Base-by-base conservation (phyloP, 768 basidiomycete genomes). In the Porphyrellus cyaneotinctus region DNA sequence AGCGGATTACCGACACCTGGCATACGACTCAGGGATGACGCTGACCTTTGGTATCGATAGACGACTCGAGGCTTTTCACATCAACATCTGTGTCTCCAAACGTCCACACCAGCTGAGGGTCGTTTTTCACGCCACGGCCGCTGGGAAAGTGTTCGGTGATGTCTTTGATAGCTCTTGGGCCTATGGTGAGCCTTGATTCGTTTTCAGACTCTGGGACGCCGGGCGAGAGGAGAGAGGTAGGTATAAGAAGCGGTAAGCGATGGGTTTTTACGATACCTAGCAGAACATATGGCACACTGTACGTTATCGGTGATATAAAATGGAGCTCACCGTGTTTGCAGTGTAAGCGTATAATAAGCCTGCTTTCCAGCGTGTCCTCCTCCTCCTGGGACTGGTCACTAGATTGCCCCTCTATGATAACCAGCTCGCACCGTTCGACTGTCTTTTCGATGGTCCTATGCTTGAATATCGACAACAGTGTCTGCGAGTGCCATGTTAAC, bases 191-290 rank as follows among this genome's bases (percentile, higher is more conserved):
- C 22, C 75, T 78, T 20, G 88, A 88, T 70, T 87, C 82, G 37
- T 76, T 75, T 2, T 70, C 59, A 11, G 74, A 64, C 46, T 85
- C 81, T 4, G 84, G 82, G n/a, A 78, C 68, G n/a, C 77, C 78
- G 5, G 90, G 91, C 3, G 83, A 79, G 64, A 86, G 72, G 35
- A 86, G 75, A 18, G 81, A 75, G 3, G 76, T 77, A 32, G 82
- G 78, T 3, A 78, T 74, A 43, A 81, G 73, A 17, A 92, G 70
- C 17, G 83, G 73, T 11, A 92, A 70, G 17, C 84, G 79, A 69
- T 93, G 91, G 0, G 91, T 93, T 70, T 91, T 92, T 13, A 87
- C 71, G 49, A 92, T 83, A 38, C 88, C 90, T 92, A 47, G 22
- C 26, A 18, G 17, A 4, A 46, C 41, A 47, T 46, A 61, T 57